These are phyloP conservation scores for Aspergillus indologenus DNA, from an alignment of 495 filamentous ascomycete species.

Conservation along the genomic window DNA sequence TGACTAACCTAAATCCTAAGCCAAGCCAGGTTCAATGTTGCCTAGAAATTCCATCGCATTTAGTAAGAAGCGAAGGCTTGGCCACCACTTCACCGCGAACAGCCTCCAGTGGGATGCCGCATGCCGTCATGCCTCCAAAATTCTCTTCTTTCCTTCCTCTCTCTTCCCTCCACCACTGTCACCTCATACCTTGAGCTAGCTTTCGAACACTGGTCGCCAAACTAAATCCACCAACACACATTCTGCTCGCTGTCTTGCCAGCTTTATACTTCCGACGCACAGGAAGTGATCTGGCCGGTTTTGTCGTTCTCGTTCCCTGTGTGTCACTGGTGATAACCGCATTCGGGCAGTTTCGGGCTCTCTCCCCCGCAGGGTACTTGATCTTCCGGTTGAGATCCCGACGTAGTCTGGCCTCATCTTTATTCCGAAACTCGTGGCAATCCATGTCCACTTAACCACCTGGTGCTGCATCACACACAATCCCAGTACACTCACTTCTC, in stretches of 20 bases:
- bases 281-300: background rate
- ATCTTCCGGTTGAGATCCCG: conserved; percentile 4
- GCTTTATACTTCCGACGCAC: background rate
- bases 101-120: background rate
- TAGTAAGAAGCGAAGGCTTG: background rate
- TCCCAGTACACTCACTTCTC: background rate
- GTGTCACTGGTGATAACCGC: conserved; percentile 3
- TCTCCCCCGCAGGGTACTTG: conserved; percentile 15
- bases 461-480: background rate
- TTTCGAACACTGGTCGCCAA: background rate
- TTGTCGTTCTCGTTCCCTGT: background rate
- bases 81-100: conserved; percentile 1
- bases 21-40: background rate
- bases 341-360: conserved; percentile 29
- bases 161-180: background rate
- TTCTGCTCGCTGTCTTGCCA: background rate
- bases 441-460: background rate
- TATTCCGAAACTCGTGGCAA: background rate
- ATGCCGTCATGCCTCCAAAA: conserved; percentile 4
- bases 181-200: background rate
- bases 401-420: conserved; percentile 6
- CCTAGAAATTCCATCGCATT: background rate
- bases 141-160: conserved; percentile 1
- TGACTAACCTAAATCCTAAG: background rate
- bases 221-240: background rate